These are phyloP conservation scores for Suhomyces sp. DNA, from an alignment of 805 yeast genomes.

Conservation along the genomic window DNA sequence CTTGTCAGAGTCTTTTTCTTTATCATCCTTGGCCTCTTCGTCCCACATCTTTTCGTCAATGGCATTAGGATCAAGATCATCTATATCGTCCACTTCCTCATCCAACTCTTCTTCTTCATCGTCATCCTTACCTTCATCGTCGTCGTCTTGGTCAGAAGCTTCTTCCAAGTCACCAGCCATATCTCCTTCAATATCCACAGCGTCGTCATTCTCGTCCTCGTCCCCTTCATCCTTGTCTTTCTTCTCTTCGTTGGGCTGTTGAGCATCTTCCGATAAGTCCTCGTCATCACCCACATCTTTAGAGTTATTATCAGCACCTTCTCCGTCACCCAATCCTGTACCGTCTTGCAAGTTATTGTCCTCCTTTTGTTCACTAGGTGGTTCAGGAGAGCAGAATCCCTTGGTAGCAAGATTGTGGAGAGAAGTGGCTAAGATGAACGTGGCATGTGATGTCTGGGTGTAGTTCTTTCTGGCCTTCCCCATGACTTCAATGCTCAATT, in stretches of 20 bases:
- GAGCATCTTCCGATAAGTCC: constrained; percentile 76
- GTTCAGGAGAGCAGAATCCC: constrained; percentile 93
- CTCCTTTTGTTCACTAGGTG: constrained; percentile 61
- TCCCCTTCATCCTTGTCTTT: constrained; percentile 54
- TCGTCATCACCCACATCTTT: constrained; percentile 91
- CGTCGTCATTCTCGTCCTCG: constrained; percentile 73
- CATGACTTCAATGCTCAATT: constrained; percentile 45
- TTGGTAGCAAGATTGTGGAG: constrained; percentile 63
- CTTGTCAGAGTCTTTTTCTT: constrained; percentile 79
- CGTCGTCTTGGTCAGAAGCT: constrained; percentile 60
- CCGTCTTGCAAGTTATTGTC: constrained; percentile 72
- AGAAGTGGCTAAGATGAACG: constrained; percentile 54
- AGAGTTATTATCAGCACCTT: constrained; percentile 76
- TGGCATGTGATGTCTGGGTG: constrained; percentile 54
- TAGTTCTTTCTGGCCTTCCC: constrained; percentile 49
- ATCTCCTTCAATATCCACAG: constrained; percentile 93
- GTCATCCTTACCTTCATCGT: constrained; percentile 43
- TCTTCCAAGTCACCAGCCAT: constrained; percentile 94
- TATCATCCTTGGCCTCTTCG: constrained; percentile 75
- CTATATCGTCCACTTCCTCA: constrained; percentile 85
- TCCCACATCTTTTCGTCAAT: constrained; percentile 98
- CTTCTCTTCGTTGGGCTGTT: constrained; percentile 70
- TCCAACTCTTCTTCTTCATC: constrained; percentile 64
- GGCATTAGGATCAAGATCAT: constrained; percentile 90
- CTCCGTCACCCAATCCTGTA: constrained; percentile 91